Base-by-base conservation (phyloP, 192 early-diverging fungal genomes). In the Tieghemiomyces parasiticus region DNA sequence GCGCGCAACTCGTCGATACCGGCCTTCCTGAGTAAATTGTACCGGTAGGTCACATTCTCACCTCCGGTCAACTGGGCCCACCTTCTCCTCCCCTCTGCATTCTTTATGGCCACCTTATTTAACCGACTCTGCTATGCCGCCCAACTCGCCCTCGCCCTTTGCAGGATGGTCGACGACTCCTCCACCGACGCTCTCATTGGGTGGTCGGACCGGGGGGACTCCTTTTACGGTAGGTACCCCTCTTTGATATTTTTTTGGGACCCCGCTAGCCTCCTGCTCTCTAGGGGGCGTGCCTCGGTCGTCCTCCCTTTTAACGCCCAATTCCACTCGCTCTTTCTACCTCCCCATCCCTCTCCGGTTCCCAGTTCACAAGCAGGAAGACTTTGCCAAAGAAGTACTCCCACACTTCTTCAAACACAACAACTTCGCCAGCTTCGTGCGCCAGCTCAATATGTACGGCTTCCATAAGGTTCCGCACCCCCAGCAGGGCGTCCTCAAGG, bases 401-500 rank as follows among this genome's bases (percentile, higher is more conserved):
- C 91, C 92, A 25, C 75, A 73, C 20, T 88, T 86, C 62, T 94
- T 92, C 67, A 94, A 94, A 69, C 92, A 94, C 77, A 86, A 82
- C 70, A 93, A 92, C 42, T 92, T 92, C 67, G 76, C 87, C 24
- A 84, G 80, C 30, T 94, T 93, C 80, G 91, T 93, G 0, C 82
- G 91, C 28, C 92, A 94, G 64, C 75, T 93, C 13, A 94, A 94
- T 66, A 85, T 93, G 86, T 94, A 99, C 64, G 95, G 90, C 16
- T 99, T 99, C 63, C 92, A 93, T 71, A 98, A 98, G 60, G 81
- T 95, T 16, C 92, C 91, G n/a, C 89, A 95, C 66, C 65, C 93
- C 16, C 87, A 91, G 59, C 87, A 92, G 51, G 95, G 95, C 31
- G 88, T 90, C 1, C 74, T 96, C 33, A 75, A 82, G 4, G 69